Percentiles rank a stretch among this genome's conserved stretches.
phyloP scores from a whole-genome alignment of 2,329 filamentous ascomycete species.

The Phialemoniopsis sp. region DNA sequence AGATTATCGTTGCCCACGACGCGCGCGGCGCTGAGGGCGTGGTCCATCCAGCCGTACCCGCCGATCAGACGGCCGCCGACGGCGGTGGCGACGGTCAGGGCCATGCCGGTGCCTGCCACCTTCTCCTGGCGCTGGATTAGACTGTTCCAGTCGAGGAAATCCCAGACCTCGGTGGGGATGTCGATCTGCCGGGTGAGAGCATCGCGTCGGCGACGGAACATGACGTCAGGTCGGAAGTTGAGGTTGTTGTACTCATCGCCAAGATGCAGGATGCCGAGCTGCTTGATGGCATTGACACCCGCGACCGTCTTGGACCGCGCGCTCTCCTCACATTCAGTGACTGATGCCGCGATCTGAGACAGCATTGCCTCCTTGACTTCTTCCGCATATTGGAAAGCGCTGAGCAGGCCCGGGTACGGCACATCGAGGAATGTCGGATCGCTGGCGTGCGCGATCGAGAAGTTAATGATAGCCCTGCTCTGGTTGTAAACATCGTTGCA shows the following conservation, averaged over 20 bases:
- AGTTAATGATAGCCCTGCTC: conserved; percentile 69
- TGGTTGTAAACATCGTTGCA: conserved; percentile 83
- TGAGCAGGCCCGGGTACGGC: conserved; percentile 75
- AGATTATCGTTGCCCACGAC: conserved; percentile 79
- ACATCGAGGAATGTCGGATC: conserved; percentile 71
- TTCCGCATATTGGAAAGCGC: conserved; percentile 87
- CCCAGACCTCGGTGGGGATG: conserved; percentile 80
- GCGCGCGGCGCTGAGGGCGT: conserved; percentile 75
- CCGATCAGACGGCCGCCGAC: conserved; percentile 78
- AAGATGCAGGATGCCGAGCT: conserved; percentile 81
- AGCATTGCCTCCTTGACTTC: conserved; percentile 91
- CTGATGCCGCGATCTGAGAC: conserved; percentile 75
- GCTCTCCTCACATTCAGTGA: conserved; percentile 77
- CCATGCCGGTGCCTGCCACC: conserved; percentile 89
- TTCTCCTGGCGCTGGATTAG: conserved; percentile 91
- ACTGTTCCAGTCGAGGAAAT: conserved; percentile 86
- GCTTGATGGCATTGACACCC: conserved; percentile 84
- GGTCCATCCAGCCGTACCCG: conserved; percentile 84
- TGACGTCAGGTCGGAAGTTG: conserved; percentile 84
- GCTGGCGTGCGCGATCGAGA: conserved; percentile 73
- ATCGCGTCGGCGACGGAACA: conserved; percentile 86
- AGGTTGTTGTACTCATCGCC: conserved; percentile 83
- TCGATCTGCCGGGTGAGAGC: conserved; percentile 80
- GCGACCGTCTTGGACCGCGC: conserved; percentile 73
- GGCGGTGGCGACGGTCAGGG: conserved; percentile 84